Evolutionary conservation across 2,329 filamentous ascomycete genomes (phyloP).

Genomic region (Claviceps sp.): DNA sequence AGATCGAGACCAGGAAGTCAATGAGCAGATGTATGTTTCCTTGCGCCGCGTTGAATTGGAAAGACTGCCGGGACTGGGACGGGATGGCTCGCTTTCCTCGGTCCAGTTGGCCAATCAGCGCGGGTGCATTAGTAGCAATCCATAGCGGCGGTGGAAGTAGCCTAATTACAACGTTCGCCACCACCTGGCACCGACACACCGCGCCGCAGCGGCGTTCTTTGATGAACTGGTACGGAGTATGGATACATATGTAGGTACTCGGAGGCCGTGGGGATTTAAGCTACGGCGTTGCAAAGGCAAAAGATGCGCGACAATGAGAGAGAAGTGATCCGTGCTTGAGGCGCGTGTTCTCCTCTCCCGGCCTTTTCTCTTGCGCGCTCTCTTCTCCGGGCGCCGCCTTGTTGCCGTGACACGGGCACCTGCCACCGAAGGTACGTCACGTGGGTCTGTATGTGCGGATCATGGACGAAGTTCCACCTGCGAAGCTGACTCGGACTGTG

Average conservation of each 20-base stretch:
- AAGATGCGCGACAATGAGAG: too few relatives aligned
- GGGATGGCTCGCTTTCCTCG: constrained; percentile 14
- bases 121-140: constrained; percentile 6
- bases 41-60: constrained; percentile 3
- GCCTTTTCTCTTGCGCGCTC: too few relatives aligned
- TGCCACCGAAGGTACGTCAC: too few relatives aligned
- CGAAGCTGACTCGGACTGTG: too few relatives aligned
- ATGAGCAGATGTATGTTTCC: constrained; percentile 1
- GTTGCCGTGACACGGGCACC: too few relatives aligned
- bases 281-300: background rate
- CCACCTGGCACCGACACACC: too few relatives aligned
- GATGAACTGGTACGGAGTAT: background rate
- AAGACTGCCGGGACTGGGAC: background rate
- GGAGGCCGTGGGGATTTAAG: background rate
- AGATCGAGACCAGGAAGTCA: background rate
- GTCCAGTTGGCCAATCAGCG: constrained; percentile 22
- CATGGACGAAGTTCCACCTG: too few relatives aligned
- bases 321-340: too few relatives aligned
- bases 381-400: too few relatives aligned
- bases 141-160: constrained; percentile 1
- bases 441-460: too few relatives aligned
- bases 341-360: too few relatives aligned
- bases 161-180: constrained; percentile 3
- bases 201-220: background rate
- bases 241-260: too few relatives aligned